A percentile compares a stretch with the other conserved stretches of the same genome.
Conservation (phyloP, 2,329 filamentous ascomycete genomes). For the Periglandula ipomoeae region DNA sequence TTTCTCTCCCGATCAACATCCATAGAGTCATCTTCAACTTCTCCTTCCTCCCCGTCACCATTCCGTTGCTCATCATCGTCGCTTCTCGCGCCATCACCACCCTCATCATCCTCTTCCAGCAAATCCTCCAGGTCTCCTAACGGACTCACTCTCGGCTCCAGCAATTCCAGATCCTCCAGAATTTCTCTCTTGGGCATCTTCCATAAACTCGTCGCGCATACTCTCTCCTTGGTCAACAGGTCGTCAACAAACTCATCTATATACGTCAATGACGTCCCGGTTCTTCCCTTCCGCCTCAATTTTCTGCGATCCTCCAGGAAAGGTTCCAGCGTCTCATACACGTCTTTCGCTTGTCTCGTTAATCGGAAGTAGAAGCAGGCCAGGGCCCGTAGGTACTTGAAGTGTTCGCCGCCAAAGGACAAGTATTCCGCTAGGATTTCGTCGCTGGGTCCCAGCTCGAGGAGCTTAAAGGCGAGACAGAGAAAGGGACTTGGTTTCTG, state of each 20-base stretch:
- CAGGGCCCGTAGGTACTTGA: conserved; percentile 82
- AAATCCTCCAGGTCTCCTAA: conserved; percentile 70
- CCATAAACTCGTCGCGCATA: conserved; percentile 87
- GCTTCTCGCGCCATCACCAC: conserved; percentile 18
- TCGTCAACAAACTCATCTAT: conserved; percentile 95
- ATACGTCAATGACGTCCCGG: conserved; percentile 66
- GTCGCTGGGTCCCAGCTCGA: conserved; percentile 76
- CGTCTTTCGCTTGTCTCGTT: conserved; percentile 71
- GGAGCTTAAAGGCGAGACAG: conserved; percentile 87
- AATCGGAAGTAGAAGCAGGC: conserved; percentile 90
- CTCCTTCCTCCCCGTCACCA: conserved; percentile 20
- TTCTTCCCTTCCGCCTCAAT: conserved; percentile 64
- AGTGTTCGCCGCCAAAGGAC: conserved; percentile 61
- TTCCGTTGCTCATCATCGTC: conserved; percentile 13
- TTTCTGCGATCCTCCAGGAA: conserved; percentile 77
- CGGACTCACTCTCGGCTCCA: conserved; percentile 79
- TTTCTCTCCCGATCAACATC: conserved; percentile 26
- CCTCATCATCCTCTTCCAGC: conserved; percentile 50
- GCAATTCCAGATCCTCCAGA: conserved; percentile 77
- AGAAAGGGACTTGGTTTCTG: conserved; percentile 90
- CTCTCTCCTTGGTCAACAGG: conserved; percentile 74
- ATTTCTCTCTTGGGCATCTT: conserved; percentile 77
- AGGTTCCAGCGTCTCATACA: conserved; percentile 74
- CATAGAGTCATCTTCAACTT: conserved; percentile 20
- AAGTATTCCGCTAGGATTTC: conserved; percentile 76